These are phyloP conservation scores for Raffaelea arxii DNA, from an alignment of 2,329 filamentous ascomycete species.

Conservation along the genomic window DNA sequence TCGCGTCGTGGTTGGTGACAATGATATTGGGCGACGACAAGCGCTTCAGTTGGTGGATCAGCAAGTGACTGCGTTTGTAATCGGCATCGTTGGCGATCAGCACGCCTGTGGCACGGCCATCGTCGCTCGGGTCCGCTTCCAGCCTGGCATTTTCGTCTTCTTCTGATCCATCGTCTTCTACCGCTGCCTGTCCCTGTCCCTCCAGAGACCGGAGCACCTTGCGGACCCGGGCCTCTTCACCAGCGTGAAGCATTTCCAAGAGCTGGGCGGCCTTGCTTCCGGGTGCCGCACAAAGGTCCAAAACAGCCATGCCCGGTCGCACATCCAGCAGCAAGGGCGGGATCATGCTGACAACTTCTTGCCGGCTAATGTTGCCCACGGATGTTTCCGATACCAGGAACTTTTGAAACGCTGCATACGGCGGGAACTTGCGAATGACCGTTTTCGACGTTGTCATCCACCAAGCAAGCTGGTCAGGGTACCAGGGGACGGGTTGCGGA, in stretches of 20 bases:
- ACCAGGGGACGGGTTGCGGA: conserved; percentile 78
- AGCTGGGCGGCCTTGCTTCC: conserved; percentile 96
- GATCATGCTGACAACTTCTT: conserved; percentile 99
- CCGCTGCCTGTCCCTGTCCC: conserved; percentile 34
- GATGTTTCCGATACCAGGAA: conserved; percentile 96
- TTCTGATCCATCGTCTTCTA: conserved; percentile 26
- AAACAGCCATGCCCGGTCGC: conserved; percentile 78
- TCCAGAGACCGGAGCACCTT: conserved; percentile 53
- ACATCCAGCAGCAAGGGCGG: conserved; percentile 89
- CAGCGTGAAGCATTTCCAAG: conserved; percentile 85
- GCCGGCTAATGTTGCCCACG: conserved; percentile 93
- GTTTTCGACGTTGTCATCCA: conserved; percentile 98
- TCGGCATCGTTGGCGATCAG: conserved; percentile 94
- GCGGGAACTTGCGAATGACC: conserved; percentile 83
- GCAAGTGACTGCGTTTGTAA: conserved; percentile 93
- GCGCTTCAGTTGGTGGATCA: conserved; percentile 96
- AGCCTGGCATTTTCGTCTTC: conserved; percentile 31
- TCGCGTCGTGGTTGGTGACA: conserved; percentile 96
- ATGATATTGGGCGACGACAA: conserved; percentile 93
- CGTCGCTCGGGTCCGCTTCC: conserved; percentile 55
- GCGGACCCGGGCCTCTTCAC: conserved; percentile 78
- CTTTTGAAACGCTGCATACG: conserved; percentile 92
- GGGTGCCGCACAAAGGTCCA: conserved; percentile 93
- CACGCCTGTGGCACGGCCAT: conserved; percentile 81
- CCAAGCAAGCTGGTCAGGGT: conserved; percentile 91